Conservation (phyloP, 495 filamentous ascomycete genomes). For the Neurospora sp. region DNA sequence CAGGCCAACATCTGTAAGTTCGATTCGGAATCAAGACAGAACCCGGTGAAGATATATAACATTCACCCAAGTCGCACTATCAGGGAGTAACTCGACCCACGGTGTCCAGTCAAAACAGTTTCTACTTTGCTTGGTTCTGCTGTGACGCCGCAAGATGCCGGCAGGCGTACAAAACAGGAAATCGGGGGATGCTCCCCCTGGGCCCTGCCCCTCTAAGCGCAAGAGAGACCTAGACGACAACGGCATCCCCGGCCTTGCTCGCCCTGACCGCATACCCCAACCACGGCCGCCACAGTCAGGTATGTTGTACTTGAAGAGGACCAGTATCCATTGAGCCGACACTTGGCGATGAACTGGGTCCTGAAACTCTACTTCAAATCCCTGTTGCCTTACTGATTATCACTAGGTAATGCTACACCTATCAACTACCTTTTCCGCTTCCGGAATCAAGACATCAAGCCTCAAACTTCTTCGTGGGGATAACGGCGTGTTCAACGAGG, state of each 20-base stretch:
- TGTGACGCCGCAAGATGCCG: neutral
- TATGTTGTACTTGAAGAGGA: conserved; percentile 14
- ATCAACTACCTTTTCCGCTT: conserved; percentile 67
- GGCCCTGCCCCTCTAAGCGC: conserved; percentile 18
- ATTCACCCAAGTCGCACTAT: neutral
- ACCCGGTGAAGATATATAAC: neutral
- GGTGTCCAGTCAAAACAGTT: neutral
- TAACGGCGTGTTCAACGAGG: conserved; percentile 31
- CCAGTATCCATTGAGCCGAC: neutral
- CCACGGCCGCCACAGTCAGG: conserved; percentile 34
- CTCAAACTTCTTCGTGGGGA: conserved; percentile 39
- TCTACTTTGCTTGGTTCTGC: neutral
- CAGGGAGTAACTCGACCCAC: neutral
- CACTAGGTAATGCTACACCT: conserved; percentile 43
- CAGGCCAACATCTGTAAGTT: neutral
- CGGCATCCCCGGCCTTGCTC: conserved; percentile 18
- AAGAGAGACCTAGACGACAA: conserved; percentile 33
- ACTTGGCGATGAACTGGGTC: neutral
- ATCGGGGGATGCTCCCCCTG: neutral
- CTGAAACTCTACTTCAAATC: neutral
- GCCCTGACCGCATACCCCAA: conserved; percentile 33
- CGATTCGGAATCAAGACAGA: neutral
- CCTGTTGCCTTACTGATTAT: neutral
- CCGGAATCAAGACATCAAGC: conserved; percentile 24
- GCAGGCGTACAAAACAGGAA: neutral